Conservation (phyloP, 345 rosid species). For the Pistacia vera region DNA sequence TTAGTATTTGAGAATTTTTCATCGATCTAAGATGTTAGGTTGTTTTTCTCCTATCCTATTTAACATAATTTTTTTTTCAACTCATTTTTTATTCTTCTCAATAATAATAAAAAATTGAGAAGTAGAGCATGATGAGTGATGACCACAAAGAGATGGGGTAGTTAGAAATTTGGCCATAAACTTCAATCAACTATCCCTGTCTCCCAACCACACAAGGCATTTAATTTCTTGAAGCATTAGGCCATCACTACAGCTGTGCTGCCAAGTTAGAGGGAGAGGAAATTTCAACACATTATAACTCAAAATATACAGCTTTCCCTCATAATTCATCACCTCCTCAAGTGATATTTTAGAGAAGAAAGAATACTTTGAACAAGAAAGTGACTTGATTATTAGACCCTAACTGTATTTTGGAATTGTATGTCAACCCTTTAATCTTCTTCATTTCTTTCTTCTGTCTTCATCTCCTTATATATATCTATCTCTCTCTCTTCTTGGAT, state of each 20-base stretch:
- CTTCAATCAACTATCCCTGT: neutral
- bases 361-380: neutral
- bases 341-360: neutral
- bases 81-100: too few species aligned
- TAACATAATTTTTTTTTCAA: too few species aligned
- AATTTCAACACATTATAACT: neutral
- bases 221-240: slow-evolving; percentile 11
- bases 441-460: neutral
- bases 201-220: slow-evolving; percentile 29
- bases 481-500: neutral
- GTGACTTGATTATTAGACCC: slow-evolving; percentile 4
- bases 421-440: neutral
- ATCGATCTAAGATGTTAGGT: too few species aligned
- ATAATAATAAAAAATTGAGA: neutral
- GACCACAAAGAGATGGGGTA: neutral
- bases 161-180: neutral
- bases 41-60: too few species aligned
- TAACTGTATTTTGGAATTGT: slow-evolving; percentile 7
- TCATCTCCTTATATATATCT: too few species aligned
- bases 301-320: neutral
- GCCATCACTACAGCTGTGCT: slow-evolving; percentile 26
- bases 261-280: neutral
- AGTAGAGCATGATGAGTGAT: neutral
- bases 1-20: too few species aligned
- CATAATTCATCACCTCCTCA: neutral